phyloP scores from a whole-genome alignment of 768 basidiomycete species.

The Ramaria sp. region DNA sequence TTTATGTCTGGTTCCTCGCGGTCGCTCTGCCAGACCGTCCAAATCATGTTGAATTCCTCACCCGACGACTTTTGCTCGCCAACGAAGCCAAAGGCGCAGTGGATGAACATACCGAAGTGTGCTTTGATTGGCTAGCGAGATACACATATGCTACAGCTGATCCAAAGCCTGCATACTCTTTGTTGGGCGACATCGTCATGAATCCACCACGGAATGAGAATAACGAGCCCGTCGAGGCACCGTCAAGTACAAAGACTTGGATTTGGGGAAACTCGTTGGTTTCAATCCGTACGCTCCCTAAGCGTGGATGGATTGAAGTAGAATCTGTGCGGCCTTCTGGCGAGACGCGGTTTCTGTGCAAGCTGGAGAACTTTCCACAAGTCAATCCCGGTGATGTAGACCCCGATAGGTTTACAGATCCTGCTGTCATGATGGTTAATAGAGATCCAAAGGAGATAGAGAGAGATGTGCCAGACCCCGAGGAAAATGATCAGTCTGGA shows the following conservation, averaged over 20 bases:
- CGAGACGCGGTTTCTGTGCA: slow-evolving; percentile 71
- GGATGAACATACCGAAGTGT: slow-evolving; percentile 90
- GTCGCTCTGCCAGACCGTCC: slow-evolving; percentile 74
- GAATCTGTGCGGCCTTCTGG: slow-evolving; percentile 81
- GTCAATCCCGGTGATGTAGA: slow-evolving; percentile 76
- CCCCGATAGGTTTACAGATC: slow-evolving; percentile 62
- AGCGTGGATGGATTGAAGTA: slow-evolving; percentile 84
- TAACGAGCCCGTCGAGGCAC: slow-evolving; percentile 25
- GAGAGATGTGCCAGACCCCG: slow-evolving; percentile 12
- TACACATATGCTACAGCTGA: slow-evolving; percentile 93
- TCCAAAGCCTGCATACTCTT: slow-evolving; percentile 73
- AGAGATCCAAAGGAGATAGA: slow-evolving; percentile 31
- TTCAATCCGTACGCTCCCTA: slow-evolving; percentile 62
- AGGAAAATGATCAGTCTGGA: slow-evolving; percentile 14
- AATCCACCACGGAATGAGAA: slow-evolving; percentile 28
- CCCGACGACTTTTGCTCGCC: slow-evolving; percentile 73
- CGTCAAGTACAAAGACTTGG: slow-evolving; percentile 65
- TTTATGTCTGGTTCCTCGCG: slow-evolving; percentile 93
- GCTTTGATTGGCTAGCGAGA: slow-evolving; percentile 94
- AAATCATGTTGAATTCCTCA: slow-evolving; percentile 75
- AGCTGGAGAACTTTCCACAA: slow-evolving; percentile 82
- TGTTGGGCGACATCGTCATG: slow-evolving; percentile 72
- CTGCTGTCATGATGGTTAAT: slow-evolving; percentile 66
- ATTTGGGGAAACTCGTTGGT: slow-evolving; percentile 74
- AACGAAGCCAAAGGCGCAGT: slow-evolving; percentile 63